Evolutionary conservation across 352 stramenopile genomes (phyloP).

Genomic region (Globisporangium alternatum): DNA sequence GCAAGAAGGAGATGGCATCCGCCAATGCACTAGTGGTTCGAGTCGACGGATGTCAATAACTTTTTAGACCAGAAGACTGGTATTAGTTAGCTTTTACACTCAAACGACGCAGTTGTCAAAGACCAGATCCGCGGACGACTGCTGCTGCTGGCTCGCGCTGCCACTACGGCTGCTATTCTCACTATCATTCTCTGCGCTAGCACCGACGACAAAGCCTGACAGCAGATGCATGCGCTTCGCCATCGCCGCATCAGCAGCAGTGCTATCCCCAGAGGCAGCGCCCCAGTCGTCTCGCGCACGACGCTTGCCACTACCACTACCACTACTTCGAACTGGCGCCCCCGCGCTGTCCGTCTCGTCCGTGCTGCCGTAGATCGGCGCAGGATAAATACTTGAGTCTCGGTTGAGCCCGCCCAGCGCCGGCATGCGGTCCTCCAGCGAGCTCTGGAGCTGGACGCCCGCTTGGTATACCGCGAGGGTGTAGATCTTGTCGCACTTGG

Average conservation of each 20-base stretch:
- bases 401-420: slow-evolving; percentile 15
- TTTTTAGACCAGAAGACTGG: not conserved
- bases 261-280: not conserved
- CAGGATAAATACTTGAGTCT: slow-evolving; percentile 18
- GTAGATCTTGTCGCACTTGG: slow-evolving; percentile 72
- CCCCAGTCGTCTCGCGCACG: not conserved
- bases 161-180: not conserved
- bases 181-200: not conserved
- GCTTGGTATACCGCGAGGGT: slow-evolving; percentile 46
- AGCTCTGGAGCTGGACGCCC: slow-evolving; percentile 7
- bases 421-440: slow-evolving; percentile 16
- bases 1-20: too few relatives aligned
- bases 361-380: not conserved
- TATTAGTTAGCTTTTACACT: not conserved
- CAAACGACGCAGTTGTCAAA: not conserved
- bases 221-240: not conserved
- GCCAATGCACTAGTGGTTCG: too few relatives aligned
- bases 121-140: not conserved
- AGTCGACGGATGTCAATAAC: too few relatives aligned
- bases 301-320: slow-evolving; percentile 1
- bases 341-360: not conserved
- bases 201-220: not conserved
- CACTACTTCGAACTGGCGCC: not conserved
- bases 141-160: not conserved
- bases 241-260: not conserved